Evolutionary conservation across 495 filamentous ascomycete species (phyloP).

Genomic region (Lepraria neglecta): DNA sequence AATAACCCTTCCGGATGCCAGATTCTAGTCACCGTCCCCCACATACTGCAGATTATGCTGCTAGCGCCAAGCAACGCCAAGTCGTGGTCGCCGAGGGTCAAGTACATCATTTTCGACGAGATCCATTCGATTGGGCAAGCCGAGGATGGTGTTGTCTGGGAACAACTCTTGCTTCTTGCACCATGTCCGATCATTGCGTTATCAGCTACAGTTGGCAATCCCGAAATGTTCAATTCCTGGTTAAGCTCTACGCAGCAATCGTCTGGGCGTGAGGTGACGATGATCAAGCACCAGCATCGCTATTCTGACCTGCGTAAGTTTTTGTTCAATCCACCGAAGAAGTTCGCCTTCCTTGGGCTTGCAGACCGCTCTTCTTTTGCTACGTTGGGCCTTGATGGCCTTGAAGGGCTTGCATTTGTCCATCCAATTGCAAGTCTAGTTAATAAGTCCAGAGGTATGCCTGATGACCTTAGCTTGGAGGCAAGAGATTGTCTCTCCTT

Average conservation of each 20-base stretch:
- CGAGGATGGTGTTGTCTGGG: slow-evolving; percentile 74
- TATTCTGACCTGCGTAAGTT: slow-evolving; percentile 74
- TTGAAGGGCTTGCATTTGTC: slow-evolving; percentile 49
- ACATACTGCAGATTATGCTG: slow-evolving; percentile 74
- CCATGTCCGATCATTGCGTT: slow-evolving; percentile 76
- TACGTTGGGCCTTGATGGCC: slow-evolving; percentile 47
- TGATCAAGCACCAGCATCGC: slow-evolving; percentile 58
- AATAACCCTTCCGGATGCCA: slow-evolving; percentile 67
- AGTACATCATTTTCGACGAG: slow-evolving; percentile 76
- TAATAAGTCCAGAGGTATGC: slow-evolving; percentile 52
- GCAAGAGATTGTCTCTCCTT: slow-evolving; percentile 61
- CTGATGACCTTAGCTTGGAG: slow-evolving; percentile 60
- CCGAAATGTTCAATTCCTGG: slow-evolving; percentile 63
- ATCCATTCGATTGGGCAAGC: slow-evolving; percentile 75
- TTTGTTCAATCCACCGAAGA: slow-evolving; percentile 47
- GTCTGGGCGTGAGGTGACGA: slow-evolving; percentile 51
- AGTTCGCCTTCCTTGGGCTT: slow-evolving; percentile 54
- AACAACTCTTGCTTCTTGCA: slow-evolving; percentile 66
- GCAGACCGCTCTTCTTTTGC: slow-evolving; percentile 36
- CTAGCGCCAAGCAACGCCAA: slow-evolving; percentile 60
- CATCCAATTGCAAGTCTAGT: slow-evolving; percentile 61
- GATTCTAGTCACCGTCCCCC: slow-evolving; percentile 68
- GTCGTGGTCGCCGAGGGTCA: slow-evolving; percentile 59
- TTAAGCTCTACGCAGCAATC: slow-evolving; percentile 52
- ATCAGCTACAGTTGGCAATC: slow-evolving; percentile 75